phyloP scores from a whole-genome alignment of 139 green algal genomes.

The Picochlorum costavermella region DNA sequence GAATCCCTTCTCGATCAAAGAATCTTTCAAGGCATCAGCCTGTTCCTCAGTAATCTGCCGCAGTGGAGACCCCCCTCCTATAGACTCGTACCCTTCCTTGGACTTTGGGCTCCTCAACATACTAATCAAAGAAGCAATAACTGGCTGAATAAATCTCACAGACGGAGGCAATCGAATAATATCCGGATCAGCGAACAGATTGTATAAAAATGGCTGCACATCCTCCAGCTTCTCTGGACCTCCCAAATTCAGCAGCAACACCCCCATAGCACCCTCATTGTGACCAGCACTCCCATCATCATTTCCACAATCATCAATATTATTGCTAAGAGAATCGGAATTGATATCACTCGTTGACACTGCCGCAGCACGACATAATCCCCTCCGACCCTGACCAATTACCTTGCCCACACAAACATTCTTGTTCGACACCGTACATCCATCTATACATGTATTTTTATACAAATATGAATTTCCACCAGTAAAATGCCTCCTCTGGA shows the following conservation, averaged over 20 bases:
- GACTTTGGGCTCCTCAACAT: constrained; percentile 80
- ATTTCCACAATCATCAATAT: no score
- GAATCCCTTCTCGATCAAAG: constrained; percentile 39
- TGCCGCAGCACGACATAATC: no score
- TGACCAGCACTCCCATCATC: no score
- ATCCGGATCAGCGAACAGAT: constrained; percentile 95
- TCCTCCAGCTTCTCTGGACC: constrained; percentile 93
- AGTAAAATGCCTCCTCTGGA: no score
- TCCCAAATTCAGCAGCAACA: constrained; percentile 96
- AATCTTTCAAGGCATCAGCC: constrained; percentile 55
- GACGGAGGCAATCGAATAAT: constrained; percentile 81
- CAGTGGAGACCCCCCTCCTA: constrained; percentile 91
- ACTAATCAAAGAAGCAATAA: constrained; percentile 77
- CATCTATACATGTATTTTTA: no score
- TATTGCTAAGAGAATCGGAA: no score
- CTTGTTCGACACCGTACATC: no score
- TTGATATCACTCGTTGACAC: no score
- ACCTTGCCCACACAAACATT: no score
- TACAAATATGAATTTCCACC: no score
- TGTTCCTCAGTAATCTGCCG: constrained; percentile 91
- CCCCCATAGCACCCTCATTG: constrained; percentile 54
- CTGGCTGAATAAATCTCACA: constrained; percentile 69
- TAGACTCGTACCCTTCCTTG: constrained; percentile 82
- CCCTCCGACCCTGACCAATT: no score
- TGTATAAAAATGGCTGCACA: constrained; percentile 98